Percentiles rank a stretch among this genome's conserved stretches.
Conservation (phyloP, 2,329 filamentous ascomycete genomes). For the Westerdykella aurantiaca region DNA sequence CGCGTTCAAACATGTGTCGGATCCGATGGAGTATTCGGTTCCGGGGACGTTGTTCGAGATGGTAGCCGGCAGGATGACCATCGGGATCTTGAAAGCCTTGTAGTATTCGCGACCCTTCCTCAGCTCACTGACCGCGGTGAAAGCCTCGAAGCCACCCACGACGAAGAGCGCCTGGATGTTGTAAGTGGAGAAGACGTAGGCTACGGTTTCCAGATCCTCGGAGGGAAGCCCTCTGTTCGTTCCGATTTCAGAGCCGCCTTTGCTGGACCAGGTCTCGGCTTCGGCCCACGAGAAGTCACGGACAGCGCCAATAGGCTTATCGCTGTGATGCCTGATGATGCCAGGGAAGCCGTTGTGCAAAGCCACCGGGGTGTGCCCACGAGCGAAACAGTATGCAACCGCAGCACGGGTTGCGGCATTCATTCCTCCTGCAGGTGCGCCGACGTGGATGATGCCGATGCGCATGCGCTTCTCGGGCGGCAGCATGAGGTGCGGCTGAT, state of each 20-base stretch:
- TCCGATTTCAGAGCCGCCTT: slow-evolving; percentile 94
- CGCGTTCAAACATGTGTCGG: slow-evolving; percentile 93
- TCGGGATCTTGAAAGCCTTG: slow-evolving; percentile 84
- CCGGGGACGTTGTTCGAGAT: slow-evolving; percentile 98
- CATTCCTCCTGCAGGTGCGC: slow-evolving; percentile 95
- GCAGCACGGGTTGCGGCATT: slow-evolving; percentile 92
- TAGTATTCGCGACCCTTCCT: slow-evolving; percentile 73
- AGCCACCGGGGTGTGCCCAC: slow-evolving; percentile 87
- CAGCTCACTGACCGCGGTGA: slow-evolving; percentile 83
- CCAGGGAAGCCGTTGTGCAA: slow-evolving; percentile 97
- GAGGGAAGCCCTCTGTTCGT: slow-evolving; percentile 90
- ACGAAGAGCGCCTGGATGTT: slow-evolving; percentile 88
- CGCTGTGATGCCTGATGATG: slow-evolving; percentile 81
- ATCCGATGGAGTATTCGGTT: slow-evolving; percentile 93
- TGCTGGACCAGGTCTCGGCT: slow-evolving; percentile 90
- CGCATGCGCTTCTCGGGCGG: slow-evolving; percentile 76
- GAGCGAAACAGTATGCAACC: slow-evolving; percentile 83
- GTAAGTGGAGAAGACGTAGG: slow-evolving; percentile 77
- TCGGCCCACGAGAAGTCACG: slow-evolving; percentile 87
- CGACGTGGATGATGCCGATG: slow-evolving; percentile 94
- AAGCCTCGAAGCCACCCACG: slow-evolving; percentile 93
- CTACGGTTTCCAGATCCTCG: slow-evolving; percentile 79
- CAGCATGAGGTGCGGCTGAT: slow-evolving; percentile 62
- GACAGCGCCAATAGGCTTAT: slow-evolving; percentile 75
- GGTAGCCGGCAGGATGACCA: slow-evolving; percentile 87